Conservation (phyloP, 768 basidiomycete genomes). For the Tylopilus vinaceipallidus region DNA sequence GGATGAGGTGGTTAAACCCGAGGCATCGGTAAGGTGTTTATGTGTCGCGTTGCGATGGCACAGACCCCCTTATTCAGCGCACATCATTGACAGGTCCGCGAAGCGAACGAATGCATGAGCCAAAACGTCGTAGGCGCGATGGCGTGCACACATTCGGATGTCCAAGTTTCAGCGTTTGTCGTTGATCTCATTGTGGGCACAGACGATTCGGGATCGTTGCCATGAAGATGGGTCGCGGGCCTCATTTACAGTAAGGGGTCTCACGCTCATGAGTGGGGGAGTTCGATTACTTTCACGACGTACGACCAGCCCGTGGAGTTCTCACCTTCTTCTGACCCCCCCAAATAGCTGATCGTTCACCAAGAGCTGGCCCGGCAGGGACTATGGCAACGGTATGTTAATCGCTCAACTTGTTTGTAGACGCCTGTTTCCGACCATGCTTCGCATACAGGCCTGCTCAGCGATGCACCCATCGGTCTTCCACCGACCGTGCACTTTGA, state of each 20-base stretch:
- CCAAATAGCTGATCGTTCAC: constrained; percentile 62
- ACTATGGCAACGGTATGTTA: constrained; percentile 69
- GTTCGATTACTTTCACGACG: constrained; percentile 90
- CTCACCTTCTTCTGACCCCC: not conserved
- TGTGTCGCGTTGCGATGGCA: constrained; percentile 8
- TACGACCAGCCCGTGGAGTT: constrained; percentile 28
- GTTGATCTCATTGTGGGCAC: not conserved
- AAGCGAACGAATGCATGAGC: constrained; percentile 55
- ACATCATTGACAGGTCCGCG: constrained; percentile 40
- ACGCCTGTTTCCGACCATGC: not conserved
- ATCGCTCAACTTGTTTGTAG: not conserved
- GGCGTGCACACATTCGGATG: constrained; percentile 44
- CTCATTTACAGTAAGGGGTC: constrained; percentile 81
- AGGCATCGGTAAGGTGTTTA: constrained; percentile 25
- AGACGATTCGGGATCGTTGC: constrained; percentile 38
- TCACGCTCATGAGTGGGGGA: constrained; percentile 60
- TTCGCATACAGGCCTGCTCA: constrained; percentile 46
- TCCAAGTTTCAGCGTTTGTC: not conserved
- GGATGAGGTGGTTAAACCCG: constrained; percentile 56
- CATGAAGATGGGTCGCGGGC: constrained; percentile 69
- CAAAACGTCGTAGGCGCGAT: constrained; percentile 52
- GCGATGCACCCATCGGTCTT: no score
- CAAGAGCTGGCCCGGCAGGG: constrained; percentile 74
- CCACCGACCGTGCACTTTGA: constrained; percentile 86
- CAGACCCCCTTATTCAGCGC: no score